Evolutionary conservation across 202 grass and related monocot species (phyloP).

Genomic region (Saccharum hybrid): DNA sequence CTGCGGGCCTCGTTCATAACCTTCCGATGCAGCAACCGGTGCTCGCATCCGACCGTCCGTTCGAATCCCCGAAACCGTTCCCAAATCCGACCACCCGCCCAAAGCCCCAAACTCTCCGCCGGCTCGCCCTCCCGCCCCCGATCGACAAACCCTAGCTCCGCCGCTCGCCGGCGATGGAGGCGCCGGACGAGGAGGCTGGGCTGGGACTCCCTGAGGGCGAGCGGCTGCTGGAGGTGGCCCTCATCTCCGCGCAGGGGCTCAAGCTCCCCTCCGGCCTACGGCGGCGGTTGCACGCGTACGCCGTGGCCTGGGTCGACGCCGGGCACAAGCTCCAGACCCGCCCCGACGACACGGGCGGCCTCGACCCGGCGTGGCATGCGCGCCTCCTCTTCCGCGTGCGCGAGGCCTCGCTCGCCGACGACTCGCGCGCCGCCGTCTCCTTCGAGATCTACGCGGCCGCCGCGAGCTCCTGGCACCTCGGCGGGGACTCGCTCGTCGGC

Average conservation of each 20-base stretch:
- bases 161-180: slow-evolving; percentile 58
- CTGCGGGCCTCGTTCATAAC: slow-evolving; percentile 16
- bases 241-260: slow-evolving; percentile 90
- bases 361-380: slow-evolving; percentile 86
- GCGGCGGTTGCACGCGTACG: slow-evolving; percentile 70
- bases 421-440: slow-evolving; percentile 66
- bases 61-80: not conserved
- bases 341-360: slow-evolving; percentile 64
- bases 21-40: slow-evolving; percentile 13
- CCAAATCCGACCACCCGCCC: not conserved
- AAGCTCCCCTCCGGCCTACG: slow-evolving; percentile 57
- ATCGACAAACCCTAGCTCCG: slow-evolving; percentile 43
- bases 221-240: slow-evolving; percentile 72
- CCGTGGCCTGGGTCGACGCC: slow-evolving; percentile 75
- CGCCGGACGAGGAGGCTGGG: slow-evolving; percentile 52
- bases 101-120: not conserved
- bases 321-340: slow-evolving; percentile 69
- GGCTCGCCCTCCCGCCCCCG: slow-evolving; percentile 5
- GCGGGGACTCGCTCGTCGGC: slow-evolving; percentile 64
- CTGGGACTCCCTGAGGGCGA: slow-evolving; percentile 46
- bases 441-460: slow-evolving; percentile 86
- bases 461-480: slow-evolving; percentile 63
- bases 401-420: slow-evolving; percentile 59
- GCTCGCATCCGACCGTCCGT: slow-evolving; percentile 37
- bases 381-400: slow-evolving; percentile 78